Base-by-base conservation (phyloP, 2,329 filamentous ascomycete genomes). In the Colletotrichum musae region DNA sequence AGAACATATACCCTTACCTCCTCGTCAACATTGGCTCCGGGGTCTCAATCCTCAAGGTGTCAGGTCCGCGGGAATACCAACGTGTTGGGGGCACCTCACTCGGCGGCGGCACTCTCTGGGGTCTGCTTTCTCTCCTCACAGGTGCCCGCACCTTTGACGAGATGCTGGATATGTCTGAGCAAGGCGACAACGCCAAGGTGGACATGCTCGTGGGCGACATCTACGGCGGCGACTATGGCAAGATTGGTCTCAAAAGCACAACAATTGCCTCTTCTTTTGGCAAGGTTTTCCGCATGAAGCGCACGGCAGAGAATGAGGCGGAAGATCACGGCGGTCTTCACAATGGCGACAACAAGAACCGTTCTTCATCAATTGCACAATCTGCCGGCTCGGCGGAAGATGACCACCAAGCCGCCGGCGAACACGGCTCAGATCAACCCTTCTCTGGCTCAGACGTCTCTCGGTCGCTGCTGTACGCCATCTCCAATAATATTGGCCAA, bases 181-280 rank as follows among this genome's bases (percentile, higher is more conserved):
- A 90, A 41, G 96, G 96, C 28, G 96, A 99, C 82, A 99, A 99
- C 76, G 88, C 92, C 45, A 92, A 93, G 32, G 96, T 99, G 10
- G 96, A 99, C 78, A 95, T 99, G 91, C 86, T 99, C 18, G 96
- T 99, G 0, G 96, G 96, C 21, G 96, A 99, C 80, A 99, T 99
- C 59, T 99, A 99, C 80, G 96, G 96, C 67, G 93, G 93, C 72
- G 95, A 97, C 74, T 99, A 99, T 77, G 92, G 91, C 79, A 98
- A 98, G 82, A 98, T 99, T 68, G 96, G 96, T 0, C 86, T 99
- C 56, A 98, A 98, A 84, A 95, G 93, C 81, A 97, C 92, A 5
- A 95, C 96, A 10, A 99, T 99, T 75, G 96, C 96, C 5, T 97
- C 93, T 74, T 97, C 94, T 1, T 98, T 99, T 78, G 96, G 96